Evolutionary conservation across 108 stramenopile genomes (phyloP), one percentile per base, ranked within the genome.

Genomic region (Nannochloropsis salina): DNA sequence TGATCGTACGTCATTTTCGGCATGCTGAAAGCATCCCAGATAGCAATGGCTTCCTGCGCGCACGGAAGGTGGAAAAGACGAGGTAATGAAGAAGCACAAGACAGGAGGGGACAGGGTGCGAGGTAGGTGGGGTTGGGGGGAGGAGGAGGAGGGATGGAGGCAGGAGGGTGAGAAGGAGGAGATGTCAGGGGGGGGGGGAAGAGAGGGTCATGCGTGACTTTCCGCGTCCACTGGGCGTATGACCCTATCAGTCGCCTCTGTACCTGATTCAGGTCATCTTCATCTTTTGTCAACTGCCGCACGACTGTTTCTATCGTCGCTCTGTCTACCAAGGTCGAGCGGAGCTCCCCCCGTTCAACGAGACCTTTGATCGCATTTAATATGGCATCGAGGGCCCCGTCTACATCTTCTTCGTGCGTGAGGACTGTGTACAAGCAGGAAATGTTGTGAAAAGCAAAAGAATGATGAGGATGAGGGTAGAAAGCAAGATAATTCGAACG

Each of bases 1-100:
- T 15, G 61, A 15, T 74, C 61, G 8, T 74, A 74, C 20, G 61
- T 74, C 61, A 74, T 74, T n/a, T 74, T 74, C 20, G 61, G 61
- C 61, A 74, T 74, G 61, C 61, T 74, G n/a, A 74, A 74, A 4
- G 61, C 61, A 74, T 74, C 61, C 61, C 61, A 74, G 61, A 74
- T 74, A n/a, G 61, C 61, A 3, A 74, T n/a, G 3, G 61, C 61
- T 74, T 74, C 61, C 61, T 74, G 61, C n/a, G n/a, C 20, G 4
- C 3, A 6, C 6, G n/a, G 61, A 15, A 31, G 8, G 8, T 74
- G 61, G 61, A 74, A 74, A n/a, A 31, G 31, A 31, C 31, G 31
- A 31, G 31, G 31, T 31, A 31, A 31, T 31, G 31, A 31, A 31
- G 31, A 31, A 31, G 0, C 31, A 31, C 31, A 31, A 31, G 31